phyloP scores from a whole-genome alignment of 1,139 yeast species.

The Blastobotrys buckinghamii region DNA sequence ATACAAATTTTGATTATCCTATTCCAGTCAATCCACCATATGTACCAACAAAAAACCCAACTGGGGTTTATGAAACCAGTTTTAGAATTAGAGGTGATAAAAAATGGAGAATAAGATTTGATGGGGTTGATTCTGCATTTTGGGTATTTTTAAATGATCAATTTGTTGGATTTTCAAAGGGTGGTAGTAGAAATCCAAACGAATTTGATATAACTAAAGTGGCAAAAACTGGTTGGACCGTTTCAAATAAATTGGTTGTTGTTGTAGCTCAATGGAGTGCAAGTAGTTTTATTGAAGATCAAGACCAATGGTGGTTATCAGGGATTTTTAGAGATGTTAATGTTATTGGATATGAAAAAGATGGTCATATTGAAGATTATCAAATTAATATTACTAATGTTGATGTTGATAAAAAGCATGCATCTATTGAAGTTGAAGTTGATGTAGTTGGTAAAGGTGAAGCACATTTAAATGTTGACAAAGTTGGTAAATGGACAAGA shows the following conservation, averaged over 20 bases:
- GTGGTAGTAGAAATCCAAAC: conserved; percentile 33
- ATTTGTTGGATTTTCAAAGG: conserved; percentile 29
- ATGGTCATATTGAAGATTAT: conserved; percentile 23
- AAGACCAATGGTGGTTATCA: conserved; percentile 38
- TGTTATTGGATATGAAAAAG: conserved; percentile 14
- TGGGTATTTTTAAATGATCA: conserved; percentile 32
- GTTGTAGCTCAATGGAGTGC: conserved; percentile 35
- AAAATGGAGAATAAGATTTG: conserved; percentile 27
- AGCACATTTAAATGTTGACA: background rate
- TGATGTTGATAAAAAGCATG: background rate
- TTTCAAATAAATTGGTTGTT: conserved; percentile 21
- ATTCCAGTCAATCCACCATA: conserved; percentile 35
- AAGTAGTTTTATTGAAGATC: conserved; percentile 35
- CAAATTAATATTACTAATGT: conserved; percentile 14
- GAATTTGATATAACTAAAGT: conserved; percentile 27
- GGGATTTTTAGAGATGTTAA: conserved; percentile 29
- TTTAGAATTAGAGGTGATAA: conserved; percentile 21
- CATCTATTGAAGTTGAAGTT: conserved; percentile 3
- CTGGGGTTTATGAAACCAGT: conserved; percentile 32
- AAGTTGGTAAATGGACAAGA: conserved; percentile 3
- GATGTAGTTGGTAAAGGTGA: conserved; percentile 5
- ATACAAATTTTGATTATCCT: conserved; percentile 34
- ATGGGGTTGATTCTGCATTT: conserved; percentile 35
- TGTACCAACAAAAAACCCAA: conserved; percentile 34
- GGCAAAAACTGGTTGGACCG: background rate